phyloP scores from a whole-genome alignment of 2,329 filamentous ascomycete genomes.

The Diaporthe amygdali region DNA sequence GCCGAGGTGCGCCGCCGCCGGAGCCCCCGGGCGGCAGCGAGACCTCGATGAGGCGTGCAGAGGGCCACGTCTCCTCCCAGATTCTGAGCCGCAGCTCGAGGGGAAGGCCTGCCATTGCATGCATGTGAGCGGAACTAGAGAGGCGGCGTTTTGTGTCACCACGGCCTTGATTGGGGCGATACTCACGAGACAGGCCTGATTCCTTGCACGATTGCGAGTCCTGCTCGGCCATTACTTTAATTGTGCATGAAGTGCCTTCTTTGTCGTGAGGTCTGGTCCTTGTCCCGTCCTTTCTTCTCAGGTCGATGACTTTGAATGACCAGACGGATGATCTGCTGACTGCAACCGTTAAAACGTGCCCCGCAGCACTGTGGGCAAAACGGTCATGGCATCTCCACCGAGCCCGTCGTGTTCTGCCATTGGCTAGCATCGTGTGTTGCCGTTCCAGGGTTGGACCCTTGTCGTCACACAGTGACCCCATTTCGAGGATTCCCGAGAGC shows the following conservation, averaged over 20 bases:
- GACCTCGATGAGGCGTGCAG: slow-evolving; percentile 22
- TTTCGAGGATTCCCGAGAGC: too few species aligned
- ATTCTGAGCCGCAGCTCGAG: slow-evolving; percentile 24
- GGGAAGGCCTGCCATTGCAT: slow-evolving; percentile 15
- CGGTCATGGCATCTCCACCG: neutral
- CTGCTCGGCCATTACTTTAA: slow-evolving; percentile 2
- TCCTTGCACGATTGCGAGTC: neutral
- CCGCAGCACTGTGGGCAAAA: neutral
- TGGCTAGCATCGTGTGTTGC: too few species aligned
- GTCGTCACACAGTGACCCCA: too few species aligned
- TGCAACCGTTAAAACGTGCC: neutral
- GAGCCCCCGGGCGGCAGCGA: slow-evolving; percentile 6
- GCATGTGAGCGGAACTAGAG: slow-evolving; percentile 3
- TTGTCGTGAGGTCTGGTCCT: neutral
- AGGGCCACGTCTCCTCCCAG: slow-evolving; percentile 26
- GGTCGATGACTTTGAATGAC: neutral
- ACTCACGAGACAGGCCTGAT: slow-evolving; percentile 18
- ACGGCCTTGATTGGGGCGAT: neutral
- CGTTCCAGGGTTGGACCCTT: slow-evolving; percentile 2
- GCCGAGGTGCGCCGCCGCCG: neutral
- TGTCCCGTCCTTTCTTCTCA: neutral
- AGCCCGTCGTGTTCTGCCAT: too few species aligned
- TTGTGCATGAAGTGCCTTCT: neutral
- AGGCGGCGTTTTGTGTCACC: neutral
- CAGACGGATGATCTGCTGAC: neutral